Evolutionary conservation across 2,329 filamentous ascomycete genomes (phyloP), one percentile per base, ranked within the genome.

Genomic region (Colletotrichum shisoi): DNA sequence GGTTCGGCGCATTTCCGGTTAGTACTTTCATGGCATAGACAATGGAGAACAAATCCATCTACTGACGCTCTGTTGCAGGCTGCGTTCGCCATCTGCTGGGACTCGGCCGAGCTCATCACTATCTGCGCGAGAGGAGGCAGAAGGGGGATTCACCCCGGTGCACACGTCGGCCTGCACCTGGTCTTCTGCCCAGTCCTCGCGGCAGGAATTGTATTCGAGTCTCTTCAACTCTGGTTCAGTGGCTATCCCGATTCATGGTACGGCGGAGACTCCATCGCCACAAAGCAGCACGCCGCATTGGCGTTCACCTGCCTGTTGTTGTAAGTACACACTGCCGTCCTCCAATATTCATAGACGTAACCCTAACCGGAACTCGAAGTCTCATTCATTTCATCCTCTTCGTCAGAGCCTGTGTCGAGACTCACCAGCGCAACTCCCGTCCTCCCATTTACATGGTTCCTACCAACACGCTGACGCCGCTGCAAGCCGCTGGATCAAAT

Each of bases 161-260:
- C 77, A 8, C 80, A 83, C 53, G 78, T 83, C 40, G 79, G 72
- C 59, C 46, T 81, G 15, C 79, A 78, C 39, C 78, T 83, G 2
- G 57, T 82, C 67, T 73, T 83, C 62, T 82, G 79, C 77, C 69
- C 83, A 7, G 63, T 72, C 24, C 72, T 74, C n/a, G 52, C 72
- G 44, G 34, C 74, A 13, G 64, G 75, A 2, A 73, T 74, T 40
- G 72, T 69, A 52, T 49, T 75, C 27, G 67, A 75, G 51, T 59
- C 67, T 24, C 65, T 72, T 19, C 63, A 49, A 5, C n/a, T 62
- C 4, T 57, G 39, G 24, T 69, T 68, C 49, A 13, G 53, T 15
- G 42, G 24, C 17, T 46, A 56, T 17, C 34, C 44, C 8, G 56
- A 71, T 15, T 39, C 39, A 31, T 52, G 49, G 49, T 34, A 45